These are phyloP conservation scores for Vitellaria paradoxa DNA, from an alignment of 179 eudicot species.

Conservation along the genomic window DNA sequence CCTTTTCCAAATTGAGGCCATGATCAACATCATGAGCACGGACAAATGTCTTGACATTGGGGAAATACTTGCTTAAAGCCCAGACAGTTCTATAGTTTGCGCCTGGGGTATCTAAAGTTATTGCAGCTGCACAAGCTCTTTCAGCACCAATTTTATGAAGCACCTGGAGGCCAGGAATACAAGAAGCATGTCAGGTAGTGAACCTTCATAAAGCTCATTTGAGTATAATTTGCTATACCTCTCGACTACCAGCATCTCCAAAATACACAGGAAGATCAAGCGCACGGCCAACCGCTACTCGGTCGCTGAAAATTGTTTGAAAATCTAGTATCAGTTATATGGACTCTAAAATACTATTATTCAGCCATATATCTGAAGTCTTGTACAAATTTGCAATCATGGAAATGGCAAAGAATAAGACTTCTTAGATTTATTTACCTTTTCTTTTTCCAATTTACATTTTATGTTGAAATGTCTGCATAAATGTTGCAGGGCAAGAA, in stretches of 20 bases:
- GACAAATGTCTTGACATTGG: conserved; percentile 6
- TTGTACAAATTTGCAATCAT: not conserved
- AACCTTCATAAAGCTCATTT: conserved; percentile 12
- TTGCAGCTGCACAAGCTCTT: conserved; percentile 94
- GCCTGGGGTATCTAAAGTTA: conserved; percentile 22
- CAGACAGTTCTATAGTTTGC: not conserved
- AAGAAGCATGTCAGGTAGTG: conserved; percentile 18
- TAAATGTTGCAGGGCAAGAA: not conserved
- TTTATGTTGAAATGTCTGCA: not conserved
- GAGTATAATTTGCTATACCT: conserved; percentile 46
- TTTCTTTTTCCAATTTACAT: not conserved
- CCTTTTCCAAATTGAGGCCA: conserved; percentile 81
- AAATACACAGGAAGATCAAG: conserved; percentile 97
- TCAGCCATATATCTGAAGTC: not conserved
- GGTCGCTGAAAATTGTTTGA: conserved; percentile 52
- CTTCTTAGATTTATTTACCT: not conserved
- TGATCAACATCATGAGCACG: conserved; percentile 92
- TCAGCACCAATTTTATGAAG: conserved; percentile 96
- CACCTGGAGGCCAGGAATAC: conserved; percentile 41
- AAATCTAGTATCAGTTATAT: conserved; percentile 4
- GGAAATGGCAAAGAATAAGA: not conserved
- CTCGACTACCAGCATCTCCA: conserved; percentile 99
- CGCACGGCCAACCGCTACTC: conserved; percentile 92
- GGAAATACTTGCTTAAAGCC: conserved; percentile 3
- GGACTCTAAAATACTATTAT: not conserved